Percentiles rank a stretch among this genome's conserved stretches.
Evolutionary conservation across 2,329 filamentous ascomycete genomes (phyloP).

Genomic region (Lachnellula subtilissima): DNA sequence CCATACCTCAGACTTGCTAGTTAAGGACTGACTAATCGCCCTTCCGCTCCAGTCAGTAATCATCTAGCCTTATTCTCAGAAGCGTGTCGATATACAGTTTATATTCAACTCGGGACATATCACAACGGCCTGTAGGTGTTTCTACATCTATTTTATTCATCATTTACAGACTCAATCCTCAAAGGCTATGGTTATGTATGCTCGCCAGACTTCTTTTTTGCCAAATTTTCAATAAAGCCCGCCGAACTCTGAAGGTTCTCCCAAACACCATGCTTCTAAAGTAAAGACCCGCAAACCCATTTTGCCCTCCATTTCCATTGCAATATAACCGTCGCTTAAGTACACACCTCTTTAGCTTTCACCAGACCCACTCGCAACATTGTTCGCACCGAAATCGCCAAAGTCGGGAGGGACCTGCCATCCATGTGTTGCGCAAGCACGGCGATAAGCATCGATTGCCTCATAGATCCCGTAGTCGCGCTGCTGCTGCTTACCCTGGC

Average conservation of each 20-base stretch:
- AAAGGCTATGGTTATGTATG: not conserved
- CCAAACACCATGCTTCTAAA: not conserved
- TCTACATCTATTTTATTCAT: not conserved
- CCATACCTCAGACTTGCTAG: no score
- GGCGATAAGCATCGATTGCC: conserved; percentile 67
- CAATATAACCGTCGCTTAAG: not conserved
- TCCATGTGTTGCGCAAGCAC: conserved; percentile 64
- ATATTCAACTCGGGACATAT: not conserved
- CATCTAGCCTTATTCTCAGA: not conserved
- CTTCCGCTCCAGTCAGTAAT: not conserved
- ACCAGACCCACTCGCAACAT: not conserved
- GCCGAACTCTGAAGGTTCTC: not conserved
- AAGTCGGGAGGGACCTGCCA: conserved; percentile 69
- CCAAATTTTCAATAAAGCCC: not conserved
- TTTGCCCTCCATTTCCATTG: not conserved
- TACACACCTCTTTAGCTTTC: not conserved
- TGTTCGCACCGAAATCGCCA: conserved; percentile 16
- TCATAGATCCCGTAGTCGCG: conserved; percentile 63
- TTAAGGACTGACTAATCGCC: not conserved
- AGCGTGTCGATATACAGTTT: not conserved
- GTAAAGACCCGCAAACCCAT: not conserved
- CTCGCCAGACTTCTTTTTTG: not conserved
- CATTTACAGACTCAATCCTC: not conserved
- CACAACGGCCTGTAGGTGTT: not conserved
- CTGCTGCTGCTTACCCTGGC: not conserved